Evolutionary conservation across 2,329 filamentous ascomycete genomes (phyloP), one percentile per base, ranked within the genome.

Genomic region (Fusarium subglutinans): DNA sequence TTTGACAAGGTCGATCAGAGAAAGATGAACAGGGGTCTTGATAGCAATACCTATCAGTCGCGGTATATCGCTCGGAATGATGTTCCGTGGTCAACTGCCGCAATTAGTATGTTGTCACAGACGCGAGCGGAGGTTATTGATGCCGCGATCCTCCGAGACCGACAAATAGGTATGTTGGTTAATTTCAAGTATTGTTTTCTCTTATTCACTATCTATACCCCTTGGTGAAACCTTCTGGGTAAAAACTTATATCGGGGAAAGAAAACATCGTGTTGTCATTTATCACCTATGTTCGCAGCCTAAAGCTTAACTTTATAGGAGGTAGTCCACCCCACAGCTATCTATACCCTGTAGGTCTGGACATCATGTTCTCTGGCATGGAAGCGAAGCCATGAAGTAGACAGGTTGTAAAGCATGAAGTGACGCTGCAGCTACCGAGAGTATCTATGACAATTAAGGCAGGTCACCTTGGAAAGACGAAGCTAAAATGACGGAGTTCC

Each of bases 381-480:
- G 1, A 15, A 28, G 10, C 4, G 24, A 2, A 28, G 6, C 6
- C 12, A 8, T 12, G 20, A 30, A n/a, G 12, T 17, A 15, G 14
- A 6, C 1, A n/a, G 14, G 14, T 30, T 8, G 8, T 8, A 50
- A n/a, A 18, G 15, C 4, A 8, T 9, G 15, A 50, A 13, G 47
- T 13, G 22, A n/a, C 11, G 8, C 5, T 30, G 10, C 8, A 18
- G 10, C 8, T 12, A 15, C 45, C 15, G 10, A 18, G 5, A 18
- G 15, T 18, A 18, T 4, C 8, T 17, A 10, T 6, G n/a, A 11
- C 15, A 1, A 17, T 17, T 44, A 11, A 20, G 3, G 12, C 24
- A 15, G 8, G 5, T 9, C 3, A n/a, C 0, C 20, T n/a, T 5
- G 10, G 5, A n/a, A 50, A 33, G 3, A 17, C 3, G 20, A 22